Percentiles rank a stretch among this genome's conserved stretches.
These are phyloP conservation scores for Phytopythium cucurbitacearum DNA, from an alignment of 352 stramenopile genomes.

Conservation along the genomic window DNA sequence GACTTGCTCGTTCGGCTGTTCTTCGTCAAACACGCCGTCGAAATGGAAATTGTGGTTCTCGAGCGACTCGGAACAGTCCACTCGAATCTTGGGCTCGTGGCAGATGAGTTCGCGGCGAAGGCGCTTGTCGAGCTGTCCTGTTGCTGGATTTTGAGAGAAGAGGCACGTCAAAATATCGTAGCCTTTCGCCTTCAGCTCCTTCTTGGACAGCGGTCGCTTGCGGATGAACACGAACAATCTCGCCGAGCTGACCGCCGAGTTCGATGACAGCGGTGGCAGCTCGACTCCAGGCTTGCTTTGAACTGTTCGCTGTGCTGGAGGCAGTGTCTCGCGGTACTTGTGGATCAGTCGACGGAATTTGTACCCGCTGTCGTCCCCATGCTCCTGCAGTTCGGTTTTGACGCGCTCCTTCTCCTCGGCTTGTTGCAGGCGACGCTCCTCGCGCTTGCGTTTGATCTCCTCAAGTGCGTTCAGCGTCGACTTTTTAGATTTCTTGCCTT, in stretches of 20 bases:
- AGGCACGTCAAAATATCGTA: slow-evolving; percentile 64
- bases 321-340: slow-evolving; percentile 41
- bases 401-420: slow-evolving; percentile 66
- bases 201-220: slow-evolving; percentile 61
- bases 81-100: slow-evolving; percentile 70
- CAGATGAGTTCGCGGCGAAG: slow-evolving; percentile 49
- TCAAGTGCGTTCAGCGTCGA: slow-evolving; percentile 51
- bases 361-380: slow-evolving; percentile 70
- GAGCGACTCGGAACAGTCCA: slow-evolving; percentile 62
- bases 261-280: neutral
- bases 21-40: slow-evolving; percentile 91
- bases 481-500: slow-evolving; percentile 29
- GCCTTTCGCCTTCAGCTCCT: slow-evolving; percentile 59
- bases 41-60: slow-evolving; percentile 74
- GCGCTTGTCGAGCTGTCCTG: slow-evolving; percentile 5
- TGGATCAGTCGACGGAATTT: slow-evolving; percentile 72
- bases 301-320: slow-evolving; percentile 18
- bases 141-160: slow-evolving; percentile 7
- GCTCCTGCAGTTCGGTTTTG: slow-evolving; percentile 51
- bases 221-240: slow-evolving; percentile 63
- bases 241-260: slow-evolving; percentile 4
- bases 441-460: slow-evolving; percentile 69
- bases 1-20: slow-evolving; percentile 86
- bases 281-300: neutral
- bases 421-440: slow-evolving; percentile 49